Base-by-base conservation (phyloP, 441 rosid genomes). In the Capsella rubella region DNA sequence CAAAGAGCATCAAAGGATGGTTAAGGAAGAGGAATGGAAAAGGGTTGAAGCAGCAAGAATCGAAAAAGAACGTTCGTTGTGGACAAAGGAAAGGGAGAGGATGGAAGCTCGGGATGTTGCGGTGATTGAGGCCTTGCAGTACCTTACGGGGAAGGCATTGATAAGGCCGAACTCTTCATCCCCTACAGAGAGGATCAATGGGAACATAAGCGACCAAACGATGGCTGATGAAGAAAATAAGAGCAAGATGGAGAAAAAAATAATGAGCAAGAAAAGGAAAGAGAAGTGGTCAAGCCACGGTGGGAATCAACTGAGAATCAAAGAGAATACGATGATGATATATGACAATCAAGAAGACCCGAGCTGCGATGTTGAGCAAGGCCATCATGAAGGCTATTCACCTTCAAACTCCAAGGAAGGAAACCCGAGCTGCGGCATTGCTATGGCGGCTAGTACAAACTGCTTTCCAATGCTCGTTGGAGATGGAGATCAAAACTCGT, bases 21-120 rank as follows among this genome's bases (percentile, higher is more conserved):
- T 82, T 11, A 85, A 85, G 69, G 96, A 90, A 63, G 95, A 90
- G 69, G 86, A 90, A 69, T 87, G 96, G 97, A 85, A 84, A 81
- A 84, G 74, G 68, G 78, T 83, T 75, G 96, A 92, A 66, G 79
- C 79, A 10, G 89, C 71, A 2, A 83, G 94, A 67, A 68, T 84
- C 0, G 87, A 92, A 27, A 83, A 82, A 71, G 91, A 92, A 71
- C 89, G 79, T 55, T 78, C 66, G 74, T 83, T 92, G 55, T 92
- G 97, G 97, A 88, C 82, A 40, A 87, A 84, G 57, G 92, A 92
- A 58, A 67, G 89, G 72, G 89, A 88, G 1, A 84, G 94, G 87
- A 90, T 92, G 14, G 91, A 88, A 76, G 82, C 94, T 52, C 82
- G 95, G 0, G 96, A 92, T 74, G 78, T 83, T 39, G 82, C 89